Base-by-base conservation (phyloP, 129 eudicot genomes). In the Erigeron canadensis region DNA sequence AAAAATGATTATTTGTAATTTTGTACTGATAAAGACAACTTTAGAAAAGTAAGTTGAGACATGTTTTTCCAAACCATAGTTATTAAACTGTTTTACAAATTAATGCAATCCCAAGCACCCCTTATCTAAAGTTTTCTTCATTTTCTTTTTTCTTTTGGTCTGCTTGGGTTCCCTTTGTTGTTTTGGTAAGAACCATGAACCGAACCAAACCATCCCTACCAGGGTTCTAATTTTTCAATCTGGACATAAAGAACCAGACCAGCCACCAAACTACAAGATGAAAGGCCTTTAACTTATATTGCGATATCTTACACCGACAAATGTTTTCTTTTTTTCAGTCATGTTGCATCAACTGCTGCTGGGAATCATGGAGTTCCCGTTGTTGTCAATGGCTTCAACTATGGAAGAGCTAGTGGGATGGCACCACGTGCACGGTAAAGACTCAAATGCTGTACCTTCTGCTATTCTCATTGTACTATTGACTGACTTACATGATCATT, bases 261-360 rank as follows among this genome's bases (percentile, higher is more conserved):
- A 50, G n/a, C 5, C 56, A 50, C 56, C 18, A 10, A 45, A 11
- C 50, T 45, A 45, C 50, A 15, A 50, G 45, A n/a, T 55, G 18
- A 55, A 37, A 69, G 37, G 17, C n/a, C n/a, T n/a, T n/a, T n/a
- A n/a, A 53, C 63, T 62, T 21, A 62, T 18, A 56, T 18, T 17
- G 13, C 8, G 6, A 50, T 4, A 2, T 2, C 38, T 16, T 13
- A 53, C 10, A 19, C 2, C 16, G n/a, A 16, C 2, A 5, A 41
- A 44, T 19, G 43, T 34, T 76, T 37, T 8, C 42, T 17, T 48
- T 89, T 69, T 69, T 87, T 67, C 82, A 95, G 97, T 76, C 99
- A 95, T 75, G 96, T 88, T 43, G 99, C 99, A 50, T 79, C 99
- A 71, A 88, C 83, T 63, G 97, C 99, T 63, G 99, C 99, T 71